These are phyloP conservation scores for Dendrobium catenatum DNA, from an alignment of 106 monocot genomes.

Conservation along the genomic window DNA sequence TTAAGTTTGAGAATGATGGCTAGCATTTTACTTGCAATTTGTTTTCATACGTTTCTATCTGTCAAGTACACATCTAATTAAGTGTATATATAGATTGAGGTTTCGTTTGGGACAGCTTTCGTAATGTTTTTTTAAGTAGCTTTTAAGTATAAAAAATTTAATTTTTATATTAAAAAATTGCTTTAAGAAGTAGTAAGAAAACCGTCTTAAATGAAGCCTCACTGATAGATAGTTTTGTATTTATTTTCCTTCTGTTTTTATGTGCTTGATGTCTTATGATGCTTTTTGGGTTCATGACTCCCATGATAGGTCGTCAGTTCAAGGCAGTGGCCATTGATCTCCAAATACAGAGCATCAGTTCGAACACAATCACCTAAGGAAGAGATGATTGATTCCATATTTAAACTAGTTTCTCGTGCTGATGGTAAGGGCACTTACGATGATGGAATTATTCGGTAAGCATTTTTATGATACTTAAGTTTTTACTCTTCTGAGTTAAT, in stretches of 20 bases:
- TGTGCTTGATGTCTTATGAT: neutral
- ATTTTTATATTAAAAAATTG: too few relatives aligned
- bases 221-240: neutral
- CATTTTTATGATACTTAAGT: too few relatives aligned
- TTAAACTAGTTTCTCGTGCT: slow-evolving; percentile 35
- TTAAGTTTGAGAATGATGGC: neutral
- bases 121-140: too few relatives aligned
- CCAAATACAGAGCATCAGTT: slow-evolving; percentile 72
- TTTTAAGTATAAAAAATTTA: too few relatives aligned
- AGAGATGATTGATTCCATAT: slow-evolving; percentile 93
- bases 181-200: too few relatives aligned
- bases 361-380: slow-evolving; percentile 70
- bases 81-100: neutral
- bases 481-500: too few relatives aligned
- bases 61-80: neutral
- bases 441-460: slow-evolving; percentile 57
- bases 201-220: too few relatives aligned
- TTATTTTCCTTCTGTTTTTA: neutral
- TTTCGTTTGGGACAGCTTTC: too few relatives aligned
- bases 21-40: neutral
- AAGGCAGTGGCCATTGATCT: slow-evolving; percentile 76
- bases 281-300: neutral
- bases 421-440: slow-evolving; percentile 25
- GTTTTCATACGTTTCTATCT: too few relatives aligned
- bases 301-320: slow-evolving; percentile 80